Evolutionary conservation across 208 protist species (phyloP), one percentile per base, ranked within the genome.

Genomic region (Trypanosoma caninum): DNA sequence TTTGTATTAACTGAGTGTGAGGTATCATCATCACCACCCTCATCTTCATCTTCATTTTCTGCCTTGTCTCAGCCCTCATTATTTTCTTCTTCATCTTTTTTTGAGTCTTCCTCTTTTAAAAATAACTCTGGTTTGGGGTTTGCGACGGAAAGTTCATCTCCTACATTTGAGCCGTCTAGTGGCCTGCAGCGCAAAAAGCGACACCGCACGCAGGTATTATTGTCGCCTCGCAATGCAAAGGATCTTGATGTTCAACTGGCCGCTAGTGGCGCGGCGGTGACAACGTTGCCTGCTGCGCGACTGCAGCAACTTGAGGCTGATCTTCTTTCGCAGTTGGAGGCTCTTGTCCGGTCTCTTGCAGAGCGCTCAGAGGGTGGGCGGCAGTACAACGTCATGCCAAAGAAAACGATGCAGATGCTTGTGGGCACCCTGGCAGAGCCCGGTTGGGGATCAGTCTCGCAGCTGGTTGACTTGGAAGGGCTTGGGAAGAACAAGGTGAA

Each of bases 401-500:
- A 80, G 72, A 91, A 84, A 53, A 88, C 83, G 20, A 86, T 94
- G 37, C 70, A 91, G 48, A 78, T 72, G 27, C 72, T 94, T 46
- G 78, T 83, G 8, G 73, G 74, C 13, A 94, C 84, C 33, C 71
- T 94, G 8, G 55, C 59, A 2, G 61, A 74, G 11, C 80, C 84
- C 7, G 50, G 65, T 22, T 94, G 84, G 84, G 88, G 88, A 10
- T 78, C 72, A 33, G 78, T 89, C 9, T 57, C 59, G 45, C 72
- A 94, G 50, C 72, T 94, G 35, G 74, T 23, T 31, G 84, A 94
- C 71, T 56, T 94, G 5, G 88, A 92, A 60, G 88, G 88, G 0
- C 76, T 94, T 68, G 88, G 84, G 6, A 92, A 91, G 78, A 88
- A 87, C 73, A 94, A 94, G 72, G 81, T 91, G 52, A 76, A 78